Evolutionary conservation across 768 basidiomycete species (phyloP), one percentile per base, ranked within the genome.

Genomic region (Suillus decipiens): DNA sequence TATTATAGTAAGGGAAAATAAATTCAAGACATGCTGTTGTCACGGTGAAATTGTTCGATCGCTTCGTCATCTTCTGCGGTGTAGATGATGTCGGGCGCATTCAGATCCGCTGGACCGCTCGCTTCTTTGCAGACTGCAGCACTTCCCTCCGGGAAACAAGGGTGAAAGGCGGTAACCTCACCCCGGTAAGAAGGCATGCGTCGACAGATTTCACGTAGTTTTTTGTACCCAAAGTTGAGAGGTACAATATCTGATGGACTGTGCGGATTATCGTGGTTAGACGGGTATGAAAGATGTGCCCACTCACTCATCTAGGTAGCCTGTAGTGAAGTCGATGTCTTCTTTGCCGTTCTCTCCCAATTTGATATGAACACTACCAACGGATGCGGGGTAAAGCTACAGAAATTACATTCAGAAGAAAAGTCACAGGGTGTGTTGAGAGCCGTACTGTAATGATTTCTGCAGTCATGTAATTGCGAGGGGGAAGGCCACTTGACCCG

Each of bases 311-410:
- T 78, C 73, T n/a, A 85, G 73, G 69, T 75, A 85, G 33, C 79
- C 80, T 15, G 83, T 70, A 56, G 82, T 77, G 68, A 86, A 86
- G 51, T 73, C 68, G 15, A 77, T 72, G 12, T 75, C 72, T 10
- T 77, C 78, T 60, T 80, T 76, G 22, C 77, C 73, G 65, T 84
- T 73, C 6, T 74, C 61, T 5, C 77, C 80, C 22, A 79, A 77
- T 55, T 62, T 70, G 62, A 85, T 82, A 67, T 86, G 85, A 31
- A 84, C 76, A 55, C 76, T 75, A 10, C 86, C 86, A 5, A 61
- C 61, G 5, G 84, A 81, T 17, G 71, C 72, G 5, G 85, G 85
- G 67, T 87, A 81, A 64, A 71, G 61, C 73, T 75, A 5, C 34
- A 33, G 34, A 9, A 11, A 19, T 31, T 9, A 54, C 15, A 19